These are phyloP conservation scores for Lepidium africanum DNA, from an alignment of 345 rosid genomes.

Conservation along the genomic window DNA sequence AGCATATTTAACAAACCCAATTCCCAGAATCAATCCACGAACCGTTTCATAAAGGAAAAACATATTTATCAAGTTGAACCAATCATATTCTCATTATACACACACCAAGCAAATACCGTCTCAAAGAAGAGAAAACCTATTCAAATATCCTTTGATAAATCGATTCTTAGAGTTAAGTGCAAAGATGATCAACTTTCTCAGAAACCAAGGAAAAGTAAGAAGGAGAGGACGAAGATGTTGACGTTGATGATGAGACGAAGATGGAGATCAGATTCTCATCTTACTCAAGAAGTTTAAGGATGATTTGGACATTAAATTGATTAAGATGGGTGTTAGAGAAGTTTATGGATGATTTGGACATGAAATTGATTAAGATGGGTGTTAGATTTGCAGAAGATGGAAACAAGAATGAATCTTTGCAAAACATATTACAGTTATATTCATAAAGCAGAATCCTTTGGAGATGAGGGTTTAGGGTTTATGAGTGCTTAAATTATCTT, in stretches of 20 bases:
- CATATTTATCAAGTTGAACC: conserved; percentile 39
- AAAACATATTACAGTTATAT: not conserved
- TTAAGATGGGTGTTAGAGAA: too few relatives aligned
- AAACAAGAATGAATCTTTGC: conserved; percentile 1
- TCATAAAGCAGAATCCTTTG: not conserved
- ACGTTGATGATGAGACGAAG: conserved; percentile 20
- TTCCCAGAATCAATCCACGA: too few relatives aligned
- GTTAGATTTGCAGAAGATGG: conserved; percentile 56
- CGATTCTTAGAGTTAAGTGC: conserved; percentile 53
- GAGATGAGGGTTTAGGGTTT: not conserved
- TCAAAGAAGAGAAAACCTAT: not conserved
- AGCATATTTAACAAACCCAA: conserved; percentile 38
- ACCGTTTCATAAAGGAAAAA: conserved; percentile 41
- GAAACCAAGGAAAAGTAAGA: conserved; percentile 47
- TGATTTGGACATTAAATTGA: too few relatives aligned
- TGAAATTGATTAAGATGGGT: too few relatives aligned
- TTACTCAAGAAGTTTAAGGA: too few relatives aligned
- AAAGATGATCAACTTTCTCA: conserved; percentile 36
- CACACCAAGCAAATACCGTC: conserved; percentile 33
- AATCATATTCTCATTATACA: conserved; percentile 41
- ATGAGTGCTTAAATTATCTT: not conserved
- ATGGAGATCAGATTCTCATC: conserved; percentile 32
- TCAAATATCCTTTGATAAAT: conserved; percentile 37
- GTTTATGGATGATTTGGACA: too few relatives aligned
- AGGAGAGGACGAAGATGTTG: conserved; percentile 21